Base-by-base conservation (phyloP, 75 land plant species). In the Cunninghamia lanceolata region DNA sequence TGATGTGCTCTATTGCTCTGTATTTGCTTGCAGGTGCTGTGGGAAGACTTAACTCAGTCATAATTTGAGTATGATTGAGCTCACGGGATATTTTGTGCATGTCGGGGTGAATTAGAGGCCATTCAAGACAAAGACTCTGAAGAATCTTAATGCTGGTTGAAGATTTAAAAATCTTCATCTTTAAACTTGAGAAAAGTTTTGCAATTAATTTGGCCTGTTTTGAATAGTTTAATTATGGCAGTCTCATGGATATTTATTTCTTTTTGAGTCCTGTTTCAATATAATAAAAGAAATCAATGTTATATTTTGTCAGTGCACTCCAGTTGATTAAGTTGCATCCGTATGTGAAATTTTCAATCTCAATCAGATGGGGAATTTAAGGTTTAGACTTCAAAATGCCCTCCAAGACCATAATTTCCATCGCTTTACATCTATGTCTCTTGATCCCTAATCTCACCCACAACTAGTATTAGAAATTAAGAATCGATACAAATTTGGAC, bases 21-120 rank as follows among this genome's bases (percentile, higher is more conserved):
- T 42, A 25, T 43, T 80, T 80, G 50, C 30, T 80, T 39, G 50
- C 32, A 80, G 82, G 82, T 80, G 82, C 46, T 80, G 82, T 80
- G 82, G 82, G 30, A 80, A 80, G 82, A 80, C 50, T 42, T 80
- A 28, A 38, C 80, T 77, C 42, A 25, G 81, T 8, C 25, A 80
- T 45, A 25, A n/a, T 80, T 80, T 80, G 82, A 80, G 47, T 43
- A 3, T 40, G 82, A 42, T 80, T 80, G 47, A 28, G 82, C 82
- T 43, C n/a, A 28, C 30, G 32, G 13, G n/a, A 80, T 30, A 80
- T 43, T 9, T 76, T 43, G 82, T 28, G 28, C n/a, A 28, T 38
- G 15, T 17, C 38, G 0, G 39, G 38, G 42, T 16, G 40, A 39
- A 77, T 16, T 16, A 4, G 40, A 77, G 40, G 40, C 11, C 38